A percentile compares a stretch with the other conserved stretches of the same genome.
Conservation (phyloP, 2,329 filamentous ascomycete genomes). For the Stagonosporopsis vannaccii region DNA sequence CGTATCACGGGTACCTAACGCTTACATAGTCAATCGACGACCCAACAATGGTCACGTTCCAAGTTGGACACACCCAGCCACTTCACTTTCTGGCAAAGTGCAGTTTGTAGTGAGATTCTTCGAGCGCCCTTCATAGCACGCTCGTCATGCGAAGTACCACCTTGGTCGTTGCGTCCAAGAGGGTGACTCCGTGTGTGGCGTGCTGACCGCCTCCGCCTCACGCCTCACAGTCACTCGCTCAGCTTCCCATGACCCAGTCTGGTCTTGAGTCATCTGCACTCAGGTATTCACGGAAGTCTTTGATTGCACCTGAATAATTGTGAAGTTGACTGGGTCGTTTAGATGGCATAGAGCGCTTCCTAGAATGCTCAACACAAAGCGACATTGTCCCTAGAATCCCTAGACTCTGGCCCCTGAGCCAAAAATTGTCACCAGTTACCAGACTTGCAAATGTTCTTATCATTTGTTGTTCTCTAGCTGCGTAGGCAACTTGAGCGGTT, state of each 20-base stretch:
- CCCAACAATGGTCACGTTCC: slow-evolving; percentile 9
- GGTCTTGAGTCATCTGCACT: slow-evolving; percentile 28
- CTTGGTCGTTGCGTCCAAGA: slow-evolving; percentile 19
- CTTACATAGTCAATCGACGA: slow-evolving; percentile 11
- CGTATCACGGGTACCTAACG: slow-evolving; percentile 24
- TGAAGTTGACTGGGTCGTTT: too few relatives aligned
- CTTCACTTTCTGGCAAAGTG: slow-evolving; percentile 23
- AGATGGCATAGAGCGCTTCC: not conserved
- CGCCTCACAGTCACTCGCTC: slow-evolving; percentile 37
- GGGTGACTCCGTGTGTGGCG: slow-evolving; percentile 41
- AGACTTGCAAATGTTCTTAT: not conserved
- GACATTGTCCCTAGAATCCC: not conserved
- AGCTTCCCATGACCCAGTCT: slow-evolving; percentile 37
- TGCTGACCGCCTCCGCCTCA: slow-evolving; percentile 34
- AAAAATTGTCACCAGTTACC: not conserved
- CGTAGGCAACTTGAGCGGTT: not conserved
- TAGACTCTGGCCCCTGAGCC: not conserved
- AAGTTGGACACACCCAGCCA: slow-evolving; percentile 16
- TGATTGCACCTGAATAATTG: not conserved
- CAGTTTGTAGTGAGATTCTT: slow-evolving; percentile 22
- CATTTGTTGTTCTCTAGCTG: not conserved
- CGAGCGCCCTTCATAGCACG: slow-evolving; percentile 7
- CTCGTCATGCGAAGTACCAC: slow-evolving; percentile 29
- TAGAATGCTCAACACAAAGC: not conserved
- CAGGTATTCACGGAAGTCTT: not conserved